A percentile compares a stretch with the other conserved stretches of the same genome.
Conservation (phyloP, 495 filamentous ascomycete genomes). For the Cenococcum geophilum region DNA sequence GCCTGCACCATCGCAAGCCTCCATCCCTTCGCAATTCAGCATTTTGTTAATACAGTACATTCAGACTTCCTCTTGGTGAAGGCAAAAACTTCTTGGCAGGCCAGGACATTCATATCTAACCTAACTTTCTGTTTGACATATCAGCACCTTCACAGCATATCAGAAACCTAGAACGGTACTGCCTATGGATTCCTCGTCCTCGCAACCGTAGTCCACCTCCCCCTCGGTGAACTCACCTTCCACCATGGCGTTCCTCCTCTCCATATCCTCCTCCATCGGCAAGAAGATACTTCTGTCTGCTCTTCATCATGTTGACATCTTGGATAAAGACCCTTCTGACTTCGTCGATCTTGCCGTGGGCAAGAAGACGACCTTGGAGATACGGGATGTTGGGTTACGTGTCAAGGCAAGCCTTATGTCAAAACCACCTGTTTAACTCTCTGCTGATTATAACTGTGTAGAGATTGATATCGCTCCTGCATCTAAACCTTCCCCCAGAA, state of each 20-base stretch:
- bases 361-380: slow-evolving; percentile 67
- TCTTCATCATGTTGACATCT: slow-evolving; percentile 67
- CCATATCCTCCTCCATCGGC: slow-evolving; percentile 66
- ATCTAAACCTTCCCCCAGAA: slow-evolving; percentile 54
- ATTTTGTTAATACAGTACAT: not conserved
- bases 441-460: slow-evolving; percentile 33
- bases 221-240: not conserved
- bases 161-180: no score
- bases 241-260: slow-evolving; percentile 49
- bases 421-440: not conserved
- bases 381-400: slow-evolving; percentile 72
- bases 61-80: not conserved
- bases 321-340: slow-evolving; percentile 76
- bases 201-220: slow-evolving; percentile 8
- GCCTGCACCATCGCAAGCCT: not conserved
- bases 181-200: slow-evolving; percentile 4
- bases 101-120: not conserved
- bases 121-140: not conserved
- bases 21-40: not conserved
- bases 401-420: slow-evolving; percentile 51
- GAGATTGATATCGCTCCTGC: slow-evolving; percentile 68
- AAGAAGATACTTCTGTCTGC: slow-evolving; percentile 70
- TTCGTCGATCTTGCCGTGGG: slow-evolving; percentile 56
- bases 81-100: not conserved
- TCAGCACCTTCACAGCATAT: not conserved